Percentiles rank a stretch among this genome's conserved stretches.
Conservation (phyloP, 2,329 filamentous ascomycete genomes). For the Clathrospora elynae region DNA sequence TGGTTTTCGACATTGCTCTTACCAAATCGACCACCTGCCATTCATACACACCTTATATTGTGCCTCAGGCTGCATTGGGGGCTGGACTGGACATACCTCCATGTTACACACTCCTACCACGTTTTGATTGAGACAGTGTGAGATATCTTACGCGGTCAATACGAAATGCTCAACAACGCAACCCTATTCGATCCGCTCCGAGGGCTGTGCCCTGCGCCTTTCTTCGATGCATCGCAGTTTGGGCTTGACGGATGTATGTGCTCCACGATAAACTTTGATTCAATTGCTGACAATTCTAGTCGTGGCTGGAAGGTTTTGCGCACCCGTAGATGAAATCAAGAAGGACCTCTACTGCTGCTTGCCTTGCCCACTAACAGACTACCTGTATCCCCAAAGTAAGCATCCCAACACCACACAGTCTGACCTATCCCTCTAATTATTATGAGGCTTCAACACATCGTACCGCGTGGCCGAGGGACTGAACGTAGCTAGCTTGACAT, state of each 20-base stretch:
- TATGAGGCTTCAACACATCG: conserved; percentile 59
- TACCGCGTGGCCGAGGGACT: conserved; percentile 78
- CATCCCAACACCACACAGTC: conserved; percentile 13
- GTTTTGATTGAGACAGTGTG: conserved; percentile 33
- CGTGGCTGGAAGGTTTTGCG: conserved; percentile 63
- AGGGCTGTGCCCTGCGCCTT: conserved; percentile 69
- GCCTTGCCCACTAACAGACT: conserved; percentile 86
- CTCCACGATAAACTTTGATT: conserved; percentile 4
- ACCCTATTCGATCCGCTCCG: conserved; percentile 39
- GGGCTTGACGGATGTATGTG: conserved; percentile 69
- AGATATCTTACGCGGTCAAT: neutral
- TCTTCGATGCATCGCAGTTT: conserved; percentile 68
- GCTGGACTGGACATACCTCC: conserved; percentile 14
- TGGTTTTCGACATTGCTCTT: conserved; percentile 10
- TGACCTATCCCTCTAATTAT: conserved; percentile 1
- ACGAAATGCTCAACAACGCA: conserved; percentile 24
- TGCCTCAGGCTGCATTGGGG: conserved; percentile 2
- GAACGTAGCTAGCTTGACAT: conserved; percentile 73
- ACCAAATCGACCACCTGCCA: conserved; percentile 13
- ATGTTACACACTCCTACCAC: conserved; percentile 30
- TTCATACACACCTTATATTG: conserved; percentile 1
- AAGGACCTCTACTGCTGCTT: conserved; percentile 73
- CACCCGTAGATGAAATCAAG: conserved; percentile 50
- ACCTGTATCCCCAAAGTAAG: conserved; percentile 66
- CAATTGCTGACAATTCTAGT: conserved; percentile 52